A percentile compares a stretch with the other conserved stretches of the same genome.
Conservation (phyloP, 345 rosid genomes). For the Camelina hispida region DNA sequence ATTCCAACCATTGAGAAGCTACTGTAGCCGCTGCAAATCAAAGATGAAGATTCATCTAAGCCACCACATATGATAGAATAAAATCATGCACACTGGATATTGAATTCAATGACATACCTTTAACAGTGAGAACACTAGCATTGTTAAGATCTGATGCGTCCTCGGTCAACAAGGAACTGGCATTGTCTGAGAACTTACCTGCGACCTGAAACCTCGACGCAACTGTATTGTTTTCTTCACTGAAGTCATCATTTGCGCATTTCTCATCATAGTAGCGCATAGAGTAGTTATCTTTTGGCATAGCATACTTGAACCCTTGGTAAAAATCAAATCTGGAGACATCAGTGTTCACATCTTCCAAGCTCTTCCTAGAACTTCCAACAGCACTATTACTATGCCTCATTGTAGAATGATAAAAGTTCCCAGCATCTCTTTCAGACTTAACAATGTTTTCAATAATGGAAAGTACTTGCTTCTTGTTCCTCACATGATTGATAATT, state of each 20-base stretch:
- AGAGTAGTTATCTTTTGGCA: slow-evolving; percentile 31
- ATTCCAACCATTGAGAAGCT: slow-evolving; percentile 94
- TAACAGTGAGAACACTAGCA: slow-evolving; percentile 45
- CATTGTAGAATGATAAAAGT: slow-evolving; percentile 13
- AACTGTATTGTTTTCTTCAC: slow-evolving; percentile 34
- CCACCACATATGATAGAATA: slow-evolving; percentile 1
- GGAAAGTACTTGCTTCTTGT: slow-evolving; percentile 92
- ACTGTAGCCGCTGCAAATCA: slow-evolving; percentile 78
- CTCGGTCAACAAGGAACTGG: slow-evolving; percentile 28
- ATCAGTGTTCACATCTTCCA: slow-evolving; percentile 32
- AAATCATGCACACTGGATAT: not conserved
- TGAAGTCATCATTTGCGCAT: slow-evolving; percentile 26
- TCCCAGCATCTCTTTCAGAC: slow-evolving; percentile 51
- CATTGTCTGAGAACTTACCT: slow-evolving; percentile 32
- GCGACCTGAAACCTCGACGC: slow-evolving; percentile 23
- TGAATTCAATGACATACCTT: slow-evolving; percentile 35
- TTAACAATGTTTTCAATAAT: slow-evolving; percentile 77
- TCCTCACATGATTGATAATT: slow-evolving; percentile 92
- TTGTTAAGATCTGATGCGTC: slow-evolving; percentile 31
- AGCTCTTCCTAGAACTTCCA: slow-evolving; percentile 29
- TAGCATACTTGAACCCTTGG: slow-evolving; percentile 29
- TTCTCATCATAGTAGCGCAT: slow-evolving; percentile 20
- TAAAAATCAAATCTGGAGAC: slow-evolving; percentile 21
- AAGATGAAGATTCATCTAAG: slow-evolving; percentile 27
- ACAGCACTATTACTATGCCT: slow-evolving; percentile 8